Evolutionary conservation across 169 alveolate genomes (phyloP), one percentile per base, ranked within the genome.

Genomic region (Plasmodium berghei): DNA sequence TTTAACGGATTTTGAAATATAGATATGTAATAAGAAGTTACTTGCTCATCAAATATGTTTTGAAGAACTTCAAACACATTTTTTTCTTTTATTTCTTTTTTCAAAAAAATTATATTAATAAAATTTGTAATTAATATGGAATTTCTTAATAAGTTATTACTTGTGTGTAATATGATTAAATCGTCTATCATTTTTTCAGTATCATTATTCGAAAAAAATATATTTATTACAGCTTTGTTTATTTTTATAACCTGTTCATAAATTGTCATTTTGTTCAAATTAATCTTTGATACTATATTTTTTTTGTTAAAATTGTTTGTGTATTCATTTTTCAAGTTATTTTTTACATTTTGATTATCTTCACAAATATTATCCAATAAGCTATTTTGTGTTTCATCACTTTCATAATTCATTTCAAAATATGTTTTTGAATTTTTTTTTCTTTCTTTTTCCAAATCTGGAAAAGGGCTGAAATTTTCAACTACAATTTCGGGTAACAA

Each of bases 1-100:
- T 83, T 83, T 10, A 83, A 0, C 16, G 90, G 90, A 62, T 83
- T 83, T 40, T 83, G 90, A 72, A 83, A 83, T 4, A 83, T 52
- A 16, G 90, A 83, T 26, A 83, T 83, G 55, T 83, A 83, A 62
- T 83, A 72, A 1, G 90, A 56, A 48, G 64, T 34, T 14, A 70
- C 55, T 4, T 70, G 73, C 8, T 83, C 85, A 61, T 83, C 73
- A 14, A 69, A 48, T n/a, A 83, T 20, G 22, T 22, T 34, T 10
- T 16, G 69, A 48, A 83, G 40, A 28, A 83, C 1, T 14, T 83
- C 73, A 48, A 61, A 26, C 6, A 83, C 63, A 69, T 63, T 77
- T 20, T 70, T 34, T 49, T 48, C 40, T 40, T 10, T 10, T 10
- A 77, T 9, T 46, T 56, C 20, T 24, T n/a, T 56, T 40, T 69